Conservation (phyloP, 116 monocot species). For the Dioscorea cayenensis region DNA sequence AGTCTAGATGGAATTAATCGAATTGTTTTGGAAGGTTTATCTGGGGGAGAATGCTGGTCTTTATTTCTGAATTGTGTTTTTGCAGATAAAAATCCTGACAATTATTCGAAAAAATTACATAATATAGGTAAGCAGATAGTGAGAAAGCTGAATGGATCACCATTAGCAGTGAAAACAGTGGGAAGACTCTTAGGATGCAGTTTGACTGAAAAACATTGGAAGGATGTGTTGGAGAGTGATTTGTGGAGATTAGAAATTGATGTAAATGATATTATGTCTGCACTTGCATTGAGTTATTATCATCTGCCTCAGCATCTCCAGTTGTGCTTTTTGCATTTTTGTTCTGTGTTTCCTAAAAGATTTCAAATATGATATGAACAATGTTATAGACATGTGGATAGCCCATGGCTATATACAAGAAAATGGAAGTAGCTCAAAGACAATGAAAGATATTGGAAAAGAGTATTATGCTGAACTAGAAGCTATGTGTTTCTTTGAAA, state of each 20-base stretch:
- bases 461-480: background rate
- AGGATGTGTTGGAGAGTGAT: background rate
- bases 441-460: background rate
- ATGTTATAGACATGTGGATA: background rate
- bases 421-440: background rate
- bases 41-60: no score
- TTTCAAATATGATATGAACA: background rate
- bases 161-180: background rate
- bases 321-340: constrained; percentile 7
- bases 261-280: background rate
- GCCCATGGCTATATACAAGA: background rate
- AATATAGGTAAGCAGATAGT: background rate
- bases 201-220: background rate
- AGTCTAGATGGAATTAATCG: no score
- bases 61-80: no score
- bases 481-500: background rate
- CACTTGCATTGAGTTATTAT: constrained; percentile 7
- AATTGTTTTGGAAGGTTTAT: no score
- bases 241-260: background rate
- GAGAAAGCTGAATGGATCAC: background rate
- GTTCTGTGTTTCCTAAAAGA: constrained; percentile 6
- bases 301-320: background rate
- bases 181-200: background rate
- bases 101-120: no score
- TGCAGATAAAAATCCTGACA: no score